phyloP scores from a whole-genome alignment of 805 yeast genomes.

The Sungouiella blattae region DNA sequence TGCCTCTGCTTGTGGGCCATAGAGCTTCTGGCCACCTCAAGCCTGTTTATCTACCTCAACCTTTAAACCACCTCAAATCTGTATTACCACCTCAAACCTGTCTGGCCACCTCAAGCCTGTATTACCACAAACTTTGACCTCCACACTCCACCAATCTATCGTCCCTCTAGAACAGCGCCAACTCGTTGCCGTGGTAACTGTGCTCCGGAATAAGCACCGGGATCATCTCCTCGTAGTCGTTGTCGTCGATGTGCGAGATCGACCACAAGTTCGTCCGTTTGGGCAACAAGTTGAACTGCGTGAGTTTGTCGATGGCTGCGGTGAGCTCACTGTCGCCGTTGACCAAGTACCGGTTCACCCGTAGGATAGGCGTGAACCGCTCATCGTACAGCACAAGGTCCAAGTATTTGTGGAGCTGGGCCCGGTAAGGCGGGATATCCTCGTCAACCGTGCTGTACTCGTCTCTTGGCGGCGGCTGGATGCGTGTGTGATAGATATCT shows the following conservation, averaged over 20 bases:
- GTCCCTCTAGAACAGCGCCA: background rate
- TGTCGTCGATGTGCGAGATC: slow-evolving; percentile 23
- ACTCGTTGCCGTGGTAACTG: background rate
- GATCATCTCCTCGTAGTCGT: slow-evolving; percentile 21
- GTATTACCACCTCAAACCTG: no score
- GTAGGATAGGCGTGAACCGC: slow-evolving; percentile 20
- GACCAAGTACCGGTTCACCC: slow-evolving; percentile 21
- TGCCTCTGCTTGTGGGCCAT: no score
- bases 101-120: no score
- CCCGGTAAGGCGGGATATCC: slow-evolving; percentile 20
- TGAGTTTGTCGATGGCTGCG: slow-evolving; percentile 19
- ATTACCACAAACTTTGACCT: no score
- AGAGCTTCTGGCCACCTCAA: no score
- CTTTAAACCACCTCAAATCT: no score
- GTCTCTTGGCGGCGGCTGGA: slow-evolving; percentile 10
- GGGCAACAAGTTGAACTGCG: slow-evolving; percentile 20
- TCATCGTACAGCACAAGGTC: slow-evolving; percentile 25
- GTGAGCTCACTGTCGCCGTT: slow-evolving; percentile 14
- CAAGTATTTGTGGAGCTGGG: slow-evolving; percentile 16
- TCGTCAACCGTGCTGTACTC: slow-evolving; percentile 11
- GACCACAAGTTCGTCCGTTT: slow-evolving; percentile 19
- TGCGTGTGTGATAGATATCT: slow-evolving; percentile 6
- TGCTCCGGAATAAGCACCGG: slow-evolving; percentile 18
- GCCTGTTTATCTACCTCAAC: no score
- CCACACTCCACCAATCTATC: background rate